Conservation (phyloP, 164 flowering plant genomes). For the Vitis rotundifolia region DNA sequence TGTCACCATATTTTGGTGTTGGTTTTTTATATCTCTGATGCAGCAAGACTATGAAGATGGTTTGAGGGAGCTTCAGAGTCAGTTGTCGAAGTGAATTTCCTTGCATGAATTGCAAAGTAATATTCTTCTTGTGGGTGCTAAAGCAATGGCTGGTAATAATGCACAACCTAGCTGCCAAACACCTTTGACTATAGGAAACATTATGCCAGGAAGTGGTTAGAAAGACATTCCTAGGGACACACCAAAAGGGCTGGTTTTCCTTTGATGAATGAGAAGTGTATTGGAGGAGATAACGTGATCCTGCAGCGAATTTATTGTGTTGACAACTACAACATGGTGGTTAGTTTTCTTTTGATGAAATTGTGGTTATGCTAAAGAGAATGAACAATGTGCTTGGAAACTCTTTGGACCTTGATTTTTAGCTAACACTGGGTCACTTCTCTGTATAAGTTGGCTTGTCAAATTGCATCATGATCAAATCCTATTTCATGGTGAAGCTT, state of each 20-base stretch:
- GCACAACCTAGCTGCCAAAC: constrained; percentile 12
- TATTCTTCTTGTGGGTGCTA: constrained; percentile 11
- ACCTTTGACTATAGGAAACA: constrained; percentile 17
- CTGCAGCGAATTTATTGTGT: constrained; percentile 22
- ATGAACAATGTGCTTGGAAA: too few species aligned
- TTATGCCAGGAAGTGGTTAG: constrained; percentile 40
- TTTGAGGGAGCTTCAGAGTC: constrained; percentile 35
- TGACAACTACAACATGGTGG: constrained; percentile 40
- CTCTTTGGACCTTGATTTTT: too few species aligned
- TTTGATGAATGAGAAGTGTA: constrained; percentile 28
- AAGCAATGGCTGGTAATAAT: constrained; percentile 5
- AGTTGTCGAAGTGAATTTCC: constrained; percentile 36
- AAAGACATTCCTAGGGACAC: constrained; percentile 14
- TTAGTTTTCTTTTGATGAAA: constrained; percentile 11
- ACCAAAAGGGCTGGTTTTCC: constrained; percentile 11
- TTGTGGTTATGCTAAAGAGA: too few species aligned
- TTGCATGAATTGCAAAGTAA: constrained; percentile 25
- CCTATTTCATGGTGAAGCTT: too few species aligned
- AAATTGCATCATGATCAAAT: too few species aligned
- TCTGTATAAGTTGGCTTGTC: too few species aligned
- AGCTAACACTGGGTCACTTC: too few species aligned
- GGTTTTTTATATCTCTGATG: constrained; percentile 1
- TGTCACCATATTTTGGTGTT: not conserved
- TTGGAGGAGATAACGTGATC: constrained; percentile 30
- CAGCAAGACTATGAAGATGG: constrained; percentile 45